Percentiles rank a stretch among this genome's conserved stretches.
Evolutionary conservation across 2,329 filamentous ascomycete genomes (phyloP).

Genomic region (Fusarium globosum): DNA sequence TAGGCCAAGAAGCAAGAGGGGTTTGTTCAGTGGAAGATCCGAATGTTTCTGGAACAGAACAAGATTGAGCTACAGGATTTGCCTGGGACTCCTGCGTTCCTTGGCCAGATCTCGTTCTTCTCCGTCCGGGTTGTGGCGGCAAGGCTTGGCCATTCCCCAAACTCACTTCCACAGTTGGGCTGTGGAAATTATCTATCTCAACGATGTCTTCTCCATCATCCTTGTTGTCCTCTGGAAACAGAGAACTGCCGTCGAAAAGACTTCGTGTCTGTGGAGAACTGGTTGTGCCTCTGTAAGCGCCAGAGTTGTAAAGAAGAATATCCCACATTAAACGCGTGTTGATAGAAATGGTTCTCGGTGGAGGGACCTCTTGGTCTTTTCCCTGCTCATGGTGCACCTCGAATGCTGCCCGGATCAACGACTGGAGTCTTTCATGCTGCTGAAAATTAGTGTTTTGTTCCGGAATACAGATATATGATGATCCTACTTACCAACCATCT

Average conservation of each 20-base stretch:
- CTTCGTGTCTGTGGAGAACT: not conserved
- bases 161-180: not conserved
- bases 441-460: not conserved
- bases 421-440: not conserved
- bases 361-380: not conserved
- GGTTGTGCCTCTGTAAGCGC: not conserved
- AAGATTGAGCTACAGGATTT: not conserved
- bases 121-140: not conserved
- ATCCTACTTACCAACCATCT: not conserved
- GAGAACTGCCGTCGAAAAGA: not conserved
- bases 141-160: not conserved
- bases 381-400: not conserved
- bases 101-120: not conserved
- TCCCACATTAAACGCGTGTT: constrained; percentile 3
- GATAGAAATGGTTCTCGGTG: not conserved
- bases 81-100: not conserved
- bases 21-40: not conserved
- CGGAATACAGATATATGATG: fast-evolving
- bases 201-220: not conserved
- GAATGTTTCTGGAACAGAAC: not conserved
- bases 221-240: not conserved
- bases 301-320: not conserved
- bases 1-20: not conserved
- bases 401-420: not conserved
- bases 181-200: not conserved